Base-by-base conservation (phyloP, 768 basidiomycete species). In the Mycena crocata region DNA sequence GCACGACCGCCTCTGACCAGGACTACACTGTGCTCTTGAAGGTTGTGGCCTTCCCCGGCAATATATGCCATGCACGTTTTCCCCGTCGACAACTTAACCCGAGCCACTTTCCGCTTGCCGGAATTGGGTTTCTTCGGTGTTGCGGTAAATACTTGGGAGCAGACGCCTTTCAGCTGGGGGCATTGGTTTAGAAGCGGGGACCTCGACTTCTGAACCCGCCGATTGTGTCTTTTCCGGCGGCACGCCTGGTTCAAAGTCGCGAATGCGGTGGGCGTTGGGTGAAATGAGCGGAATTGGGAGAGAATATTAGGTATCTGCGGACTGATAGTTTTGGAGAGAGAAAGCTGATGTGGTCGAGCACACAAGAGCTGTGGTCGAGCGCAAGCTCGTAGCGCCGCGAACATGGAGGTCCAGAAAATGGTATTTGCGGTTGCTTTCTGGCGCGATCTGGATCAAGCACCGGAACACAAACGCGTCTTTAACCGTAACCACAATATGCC, bases 111-210 rank as follows among this genome's bases (percentile, higher is more conserved):
- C 66, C 98, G 94, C 75, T 98, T 95, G 39, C 96, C 96, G 14
- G 97, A 99, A 80, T 99, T 99, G 68, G 98, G 98, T 76, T 99
- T 99, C 84, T 95, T 98, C 26, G 98, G 98, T 72, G 90, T 93
- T 70, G 87, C 88, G 57, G 90, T 93, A 71, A 90, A 88, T 42
- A 95, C 84, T 69, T 90, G 89, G 42, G 91, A 88, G 77, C 94
- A 94, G 66, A 99, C 96, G 50, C 94, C 98, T 75, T 98, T 98
- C 73, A 89, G 88, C 81, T 98, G 96, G 9, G 93, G 93, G 74
- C 88, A 91, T 28, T 78, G 83, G 57, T 92, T 82, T 21, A 99
- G 87, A 13, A 96, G 87, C 0, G 98, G 98, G 0, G 96, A 90
- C 71, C 85, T 88, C n/a, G 87, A 81, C 70, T 88, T 87, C 49